Base-by-base conservation (phyloP, 2,329 filamentous ascomycete genomes). In the Neonectria coccinea region DNA sequence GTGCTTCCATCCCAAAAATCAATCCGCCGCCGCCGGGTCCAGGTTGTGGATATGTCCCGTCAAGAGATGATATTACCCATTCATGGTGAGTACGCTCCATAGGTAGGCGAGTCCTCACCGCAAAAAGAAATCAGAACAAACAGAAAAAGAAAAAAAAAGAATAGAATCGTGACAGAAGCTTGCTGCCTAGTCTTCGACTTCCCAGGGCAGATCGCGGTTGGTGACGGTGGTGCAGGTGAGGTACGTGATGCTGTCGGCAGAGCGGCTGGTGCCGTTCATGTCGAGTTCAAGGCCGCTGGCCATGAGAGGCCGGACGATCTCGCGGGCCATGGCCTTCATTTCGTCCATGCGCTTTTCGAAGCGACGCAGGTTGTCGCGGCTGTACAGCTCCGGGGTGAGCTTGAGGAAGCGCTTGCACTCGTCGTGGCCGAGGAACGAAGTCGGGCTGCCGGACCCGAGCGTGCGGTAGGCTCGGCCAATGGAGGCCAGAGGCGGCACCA, bases 351-450 rank as follows among this genome's bases (percentile, higher is more conserved):
- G 87, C 74, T 92, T 89, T 82, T 97, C 95, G 71, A 97, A 97
- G 4, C 92, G 85, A 65, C 91, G 88, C 53, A 97, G 79, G 67
- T 93, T 95, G n/a, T 97, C 94, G 18, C 94, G 86, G 48, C 87
- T 93, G 80, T 97, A 97, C 8, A 95, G 79, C 20, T 96, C 91
- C 0, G 93, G 91, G 11, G 88, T 90, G 22, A 95, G 82, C 77
- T 97, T 97, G 56, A 97, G 85, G 73, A 97, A 97, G 22, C 89
- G 88, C 79, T 97, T 97, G 76, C 95, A 91, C 69, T 97, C 94
- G 69, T 97, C 94, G 76, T 95, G 93, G 1, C 83, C 79, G 5
- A 98, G 87, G 75, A 96, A 97, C 0, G 85, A 83, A 0, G 87
- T 82, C 14, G 78, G 65, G 4, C 82, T 82, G 2, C 86, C 82